Evolutionary conservation across 441 rosid genomes (phyloP).

Genomic region (Flueggea neowawraea): DNA sequence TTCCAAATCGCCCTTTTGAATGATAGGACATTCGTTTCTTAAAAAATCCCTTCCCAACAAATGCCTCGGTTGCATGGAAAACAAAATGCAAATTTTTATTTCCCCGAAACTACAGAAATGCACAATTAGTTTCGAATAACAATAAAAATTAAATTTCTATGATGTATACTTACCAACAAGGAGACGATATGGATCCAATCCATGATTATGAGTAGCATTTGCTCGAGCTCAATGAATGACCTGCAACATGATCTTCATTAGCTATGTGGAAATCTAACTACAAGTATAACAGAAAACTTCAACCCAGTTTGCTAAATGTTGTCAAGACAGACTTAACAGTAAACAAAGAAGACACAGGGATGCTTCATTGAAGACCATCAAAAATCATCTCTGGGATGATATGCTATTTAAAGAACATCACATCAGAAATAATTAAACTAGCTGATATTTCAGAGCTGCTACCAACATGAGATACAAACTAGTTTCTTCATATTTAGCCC

Average conservation of each 20-base stretch:
- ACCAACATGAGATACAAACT: too few relatives aligned
- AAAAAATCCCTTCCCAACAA: constrained; percentile 81
- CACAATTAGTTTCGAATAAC: neutral
- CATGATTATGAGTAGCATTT: constrained; percentile 92
- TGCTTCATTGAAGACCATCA: too few relatives aligned
- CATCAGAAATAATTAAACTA: too few relatives aligned
- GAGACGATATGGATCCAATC: constrained; percentile 75
- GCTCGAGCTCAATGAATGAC: constrained; percentile 93
- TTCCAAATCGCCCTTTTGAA: constrained; percentile 57
- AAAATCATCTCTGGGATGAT: too few relatives aligned
- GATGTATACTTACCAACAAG: constrained; percentile 57
- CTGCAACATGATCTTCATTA: constrained; percentile 22
- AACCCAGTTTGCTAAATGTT: too few relatives aligned
- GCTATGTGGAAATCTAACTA: too few relatives aligned
- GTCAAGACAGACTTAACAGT: too few relatives aligned
- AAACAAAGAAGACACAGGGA: too few relatives aligned
- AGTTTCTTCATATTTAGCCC: too few relatives aligned
- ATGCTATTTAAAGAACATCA: too few relatives aligned
- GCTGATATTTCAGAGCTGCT: too few relatives aligned
- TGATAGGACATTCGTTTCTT: constrained; percentile 66
- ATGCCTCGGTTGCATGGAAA: constrained; percentile 73
- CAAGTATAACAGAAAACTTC: too few relatives aligned
- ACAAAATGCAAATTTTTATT: neutral
- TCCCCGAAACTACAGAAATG: neutral
- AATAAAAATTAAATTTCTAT: neutral